Evolutionary conservation across 345 rosid species (phyloP), one percentile per base, ranked within the genome.

Genomic region (Adansonia digitata): DNA sequence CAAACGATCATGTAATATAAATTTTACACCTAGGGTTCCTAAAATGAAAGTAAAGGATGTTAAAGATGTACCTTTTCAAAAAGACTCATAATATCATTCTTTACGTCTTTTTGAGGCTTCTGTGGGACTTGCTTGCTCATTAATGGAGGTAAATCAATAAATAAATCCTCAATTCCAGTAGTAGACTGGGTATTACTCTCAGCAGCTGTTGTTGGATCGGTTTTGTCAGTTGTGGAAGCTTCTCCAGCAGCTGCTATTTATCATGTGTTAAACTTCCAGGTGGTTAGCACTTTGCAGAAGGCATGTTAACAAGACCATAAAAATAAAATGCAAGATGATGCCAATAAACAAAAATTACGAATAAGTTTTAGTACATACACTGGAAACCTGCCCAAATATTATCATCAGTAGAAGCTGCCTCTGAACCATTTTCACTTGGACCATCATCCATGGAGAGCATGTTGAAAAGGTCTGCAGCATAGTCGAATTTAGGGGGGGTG

Each of bases 331-430:
- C 26, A 20, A 53, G 31, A 55, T 18, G 71, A 57, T 26, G 72
- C 67, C 51, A 5, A 24, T 8, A 34, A 65, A 68, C 57, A 17
- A 34, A 56, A 57, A 39, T 12, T 69, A 26, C 7, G 43, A 20
- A 56, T 59, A 49, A 64, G 48, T 40, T 27, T 48, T 51, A 68
- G 61, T 59, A 69, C 94, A 63, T 91, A 95, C 99, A 81, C 81
- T 90, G 99, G 84, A 95, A 93, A 80, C 98, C 97, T 61, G 97
- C 99, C 97, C 99, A 93, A 72, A 90, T 78, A 81, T 80, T 84
- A 42, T 92, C 95, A 77, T 93, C 97, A 67, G 74, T 79, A 57
- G 96, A 79, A 82, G 91, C 77, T 79, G 84, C 81, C 80, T 83
- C 94, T 6, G 88, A 82, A 68, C 84, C 84, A 79, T 84, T 91